Conservation (phyloP, 768 basidiomycete genomes). For the Asterophora parasitica region DNA sequence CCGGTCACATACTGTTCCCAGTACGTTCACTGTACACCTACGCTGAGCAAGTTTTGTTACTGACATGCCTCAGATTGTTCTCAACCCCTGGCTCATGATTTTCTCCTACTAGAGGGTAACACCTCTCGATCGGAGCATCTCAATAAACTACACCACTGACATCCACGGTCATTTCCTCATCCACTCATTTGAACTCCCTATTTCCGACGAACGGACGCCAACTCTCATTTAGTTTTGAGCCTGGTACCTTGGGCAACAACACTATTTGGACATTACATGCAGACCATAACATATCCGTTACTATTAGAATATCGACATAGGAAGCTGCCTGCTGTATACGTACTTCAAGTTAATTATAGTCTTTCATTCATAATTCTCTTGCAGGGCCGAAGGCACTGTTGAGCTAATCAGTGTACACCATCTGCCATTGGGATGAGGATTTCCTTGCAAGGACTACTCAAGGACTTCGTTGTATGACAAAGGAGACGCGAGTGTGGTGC, state of each 20-base stretch:
- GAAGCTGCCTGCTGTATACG: conserved; percentile 9
- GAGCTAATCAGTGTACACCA: neutral
- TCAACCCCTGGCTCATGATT: conserved; percentile 88
- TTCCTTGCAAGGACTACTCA: too few species aligned
- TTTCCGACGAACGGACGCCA: conserved; percentile 9
- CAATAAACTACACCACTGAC: neutral
- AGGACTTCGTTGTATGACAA: too few species aligned
- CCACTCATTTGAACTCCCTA: conserved; percentile 7
- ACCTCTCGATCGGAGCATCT: neutral
- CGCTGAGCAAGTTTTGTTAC: neutral
- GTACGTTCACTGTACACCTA: conserved; percentile 33
- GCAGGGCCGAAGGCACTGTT: neutral
- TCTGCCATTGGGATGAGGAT: too few species aligned
- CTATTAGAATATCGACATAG: conserved; percentile 11
- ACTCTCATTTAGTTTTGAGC: conserved; percentile 6
- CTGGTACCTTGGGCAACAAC: conserved; percentile 1
- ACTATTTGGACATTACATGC: conserved; percentile 1
- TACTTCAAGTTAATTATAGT: conserved; percentile 8
- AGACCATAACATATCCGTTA: neutral
- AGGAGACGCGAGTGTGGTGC: too few species aligned
- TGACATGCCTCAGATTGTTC: conserved; percentile 49
- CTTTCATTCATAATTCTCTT: conserved; percentile 6
- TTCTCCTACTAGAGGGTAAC: conserved; percentile 52
- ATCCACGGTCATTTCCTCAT: conserved; percentile 3
- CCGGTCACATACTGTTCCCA: conserved; percentile 70